Percentiles rank a stretch among this genome's conserved stretches.
Evolutionary conservation across 495 filamentous ascomycete species (phyloP).

Genomic region (Halenospora varia): DNA sequence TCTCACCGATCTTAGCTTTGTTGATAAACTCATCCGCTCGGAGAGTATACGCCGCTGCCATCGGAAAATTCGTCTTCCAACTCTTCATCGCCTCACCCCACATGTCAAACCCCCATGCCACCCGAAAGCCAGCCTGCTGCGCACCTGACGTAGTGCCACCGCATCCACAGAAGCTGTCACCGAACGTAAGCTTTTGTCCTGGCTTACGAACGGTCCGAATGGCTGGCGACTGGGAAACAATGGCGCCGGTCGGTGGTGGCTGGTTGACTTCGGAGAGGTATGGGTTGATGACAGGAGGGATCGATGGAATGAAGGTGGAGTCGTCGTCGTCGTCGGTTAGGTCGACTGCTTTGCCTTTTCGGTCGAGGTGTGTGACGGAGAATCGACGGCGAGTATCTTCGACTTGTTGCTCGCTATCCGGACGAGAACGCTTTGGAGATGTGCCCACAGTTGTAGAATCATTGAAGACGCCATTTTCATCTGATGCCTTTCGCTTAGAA

Average conservation of each 20-base stretch:
- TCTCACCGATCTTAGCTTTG: slow-evolving; percentile 10
- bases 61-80: slow-evolving; percentile 56
- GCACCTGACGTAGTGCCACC: slow-evolving; percentile 75
- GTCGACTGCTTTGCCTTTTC: neutral
- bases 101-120: slow-evolving; percentile 62
- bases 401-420: neutral
- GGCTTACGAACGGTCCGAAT: neutral
- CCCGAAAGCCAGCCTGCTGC: slow-evolving; percentile 50
- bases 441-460: neutral
- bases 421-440: neutral
- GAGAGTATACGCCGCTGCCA: slow-evolving; percentile 36
- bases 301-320: neutral
- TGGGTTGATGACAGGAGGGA: neutral
- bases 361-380: neutral
- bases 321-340: neutral
- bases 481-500: neutral
- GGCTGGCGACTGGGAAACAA: neutral
- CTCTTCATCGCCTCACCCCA: slow-evolving; percentile 50
- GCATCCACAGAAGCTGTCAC: slow-evolving; percentile 58
- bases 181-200: slow-evolving; percentile 22
- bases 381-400: neutral
- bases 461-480: neutral
- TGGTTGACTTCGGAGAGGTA: slow-evolving; percentile 1
- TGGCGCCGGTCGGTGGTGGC: slow-evolving; percentile 1
- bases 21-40: slow-evolving; percentile 46